Evolutionary conservation across 768 basidiomycete genomes (phyloP).

Genomic region (Leucocoprinus sp.): DNA sequence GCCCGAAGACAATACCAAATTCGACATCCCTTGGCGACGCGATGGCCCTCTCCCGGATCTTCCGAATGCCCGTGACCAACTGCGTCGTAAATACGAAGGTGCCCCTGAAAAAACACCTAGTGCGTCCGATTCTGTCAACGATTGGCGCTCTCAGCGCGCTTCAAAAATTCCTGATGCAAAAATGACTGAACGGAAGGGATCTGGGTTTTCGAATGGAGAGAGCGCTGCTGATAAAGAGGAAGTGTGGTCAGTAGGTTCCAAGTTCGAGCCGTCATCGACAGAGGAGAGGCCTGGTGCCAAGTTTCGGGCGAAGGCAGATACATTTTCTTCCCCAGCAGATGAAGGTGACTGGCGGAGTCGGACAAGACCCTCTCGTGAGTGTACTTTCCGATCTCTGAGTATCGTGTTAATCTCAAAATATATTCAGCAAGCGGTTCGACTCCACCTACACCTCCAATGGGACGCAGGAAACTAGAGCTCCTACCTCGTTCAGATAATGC

Average conservation of each 20-base stretch:
- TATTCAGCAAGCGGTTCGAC: slow-evolving; percentile 57
- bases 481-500: slow-evolving; percentile 66
- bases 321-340: slow-evolving; percentile 38
- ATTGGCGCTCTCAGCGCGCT: slow-evolving; percentile 65
- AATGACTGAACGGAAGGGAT: slow-evolving; percentile 45
- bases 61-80: slow-evolving; percentile 51
- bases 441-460: slow-evolving; percentile 74
- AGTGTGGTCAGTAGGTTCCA: slow-evolving; percentile 66
- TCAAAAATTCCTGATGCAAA: slow-evolving; percentile 39
- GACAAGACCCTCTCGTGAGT: slow-evolving; percentile 34
- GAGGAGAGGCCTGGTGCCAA: slow-evolving; percentile 31
- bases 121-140: slow-evolving; percentile 51
- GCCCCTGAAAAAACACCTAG: slow-evolving; percentile 35
- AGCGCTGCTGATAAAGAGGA: slow-evolving; percentile 71
- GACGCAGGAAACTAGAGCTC: slow-evolving; percentile 77
- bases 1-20: slow-evolving; percentile 70
- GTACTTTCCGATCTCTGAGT: slow-evolving; percentile 52
- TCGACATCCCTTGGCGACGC: slow-evolving; percentile 79
- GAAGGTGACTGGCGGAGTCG: slow-evolving; percentile 71
- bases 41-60: slow-evolving; percentile 76
- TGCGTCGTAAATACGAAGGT: slow-evolving; percentile 62
- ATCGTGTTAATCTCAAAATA: slow-evolving; percentile 10
- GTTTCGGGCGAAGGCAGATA: slow-evolving; percentile 46
- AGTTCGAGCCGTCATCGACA: slow-evolving; percentile 51
- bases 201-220: slow-evolving; percentile 44